phyloP scores from a whole-genome alignment of 139 green algal genomes.

The Chlamydomonas incerta region DNA sequence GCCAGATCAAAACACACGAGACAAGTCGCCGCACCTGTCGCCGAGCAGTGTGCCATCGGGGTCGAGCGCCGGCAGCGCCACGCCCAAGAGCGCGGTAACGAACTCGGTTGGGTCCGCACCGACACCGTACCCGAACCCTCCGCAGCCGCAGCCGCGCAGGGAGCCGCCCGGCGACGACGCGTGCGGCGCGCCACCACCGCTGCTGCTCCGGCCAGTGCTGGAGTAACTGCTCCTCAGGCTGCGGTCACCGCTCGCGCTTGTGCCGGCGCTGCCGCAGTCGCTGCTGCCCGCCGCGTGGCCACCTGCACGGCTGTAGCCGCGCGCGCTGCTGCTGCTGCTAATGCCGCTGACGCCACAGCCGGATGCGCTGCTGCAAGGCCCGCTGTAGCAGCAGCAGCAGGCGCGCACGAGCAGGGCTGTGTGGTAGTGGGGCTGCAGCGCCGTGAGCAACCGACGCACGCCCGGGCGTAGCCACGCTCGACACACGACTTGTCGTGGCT shows the following conservation, averaged over 20 bases:
- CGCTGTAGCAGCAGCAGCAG: neutral
- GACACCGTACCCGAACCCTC: no score
- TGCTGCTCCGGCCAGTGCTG: no score
- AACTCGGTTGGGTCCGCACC: no score
- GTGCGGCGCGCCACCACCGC: no score
- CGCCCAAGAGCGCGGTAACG: neutral
- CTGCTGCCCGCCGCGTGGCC: neutral
- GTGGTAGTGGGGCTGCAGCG: neutral
- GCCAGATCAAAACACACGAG: no score
- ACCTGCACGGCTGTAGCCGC: neutral
- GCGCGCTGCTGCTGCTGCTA: no score
- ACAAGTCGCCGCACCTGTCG: neutral
- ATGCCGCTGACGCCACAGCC: neutral
- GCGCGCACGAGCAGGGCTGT: neutral
- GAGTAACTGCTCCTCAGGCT: no score
- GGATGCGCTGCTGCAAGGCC: neutral
- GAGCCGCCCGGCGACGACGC: no score
- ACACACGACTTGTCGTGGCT: no score
- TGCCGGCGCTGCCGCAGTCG: neutral
- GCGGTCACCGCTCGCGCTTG: no score
- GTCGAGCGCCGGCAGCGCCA: constrained; percentile 1
- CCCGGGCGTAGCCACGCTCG: constrained; percentile 13
- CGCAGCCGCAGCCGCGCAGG: no score
- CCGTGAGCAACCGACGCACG: neutral
- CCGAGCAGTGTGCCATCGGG: constrained; percentile 9